These are phyloP conservation scores for Xerocomellus dryophilus DNA, from an alignment of 768 basidiomycete species.

Conservation along the genomic window DNA sequence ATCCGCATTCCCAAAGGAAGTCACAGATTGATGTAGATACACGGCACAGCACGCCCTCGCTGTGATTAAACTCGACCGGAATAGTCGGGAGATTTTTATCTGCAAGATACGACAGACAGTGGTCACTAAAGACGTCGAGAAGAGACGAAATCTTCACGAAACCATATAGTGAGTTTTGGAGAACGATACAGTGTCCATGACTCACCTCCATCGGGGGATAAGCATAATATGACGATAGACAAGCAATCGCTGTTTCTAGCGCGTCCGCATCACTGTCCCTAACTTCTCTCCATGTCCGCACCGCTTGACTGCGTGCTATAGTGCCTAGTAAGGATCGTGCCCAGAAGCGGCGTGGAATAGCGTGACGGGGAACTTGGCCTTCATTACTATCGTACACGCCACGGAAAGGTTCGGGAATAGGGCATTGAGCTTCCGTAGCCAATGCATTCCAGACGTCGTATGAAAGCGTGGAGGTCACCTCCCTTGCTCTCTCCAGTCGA, in stretches of 20 bases:
- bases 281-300: slow-evolving; percentile 37
- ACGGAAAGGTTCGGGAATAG: slow-evolving; percentile 33
- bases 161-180: not conserved
- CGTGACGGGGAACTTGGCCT: slow-evolving; percentile 22
- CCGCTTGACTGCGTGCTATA: slow-evolving; percentile 42
- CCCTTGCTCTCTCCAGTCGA: slow-evolving; percentile 39
- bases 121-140: slow-evolving; percentile 38
- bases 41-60: slow-evolving; percentile 24
- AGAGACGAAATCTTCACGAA: slow-evolving; percentile 37
- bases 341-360: slow-evolving; percentile 50
- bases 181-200: not conserved
- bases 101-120: slow-evolving; percentile 41
- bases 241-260: slow-evolving; percentile 47
- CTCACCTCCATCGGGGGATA: slow-evolving; percentile 42
- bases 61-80: slow-evolving; percentile 30
- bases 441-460: slow-evolving; percentile 59
- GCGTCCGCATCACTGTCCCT: slow-evolving; percentile 18
- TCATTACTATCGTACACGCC: slow-evolving; percentile 12
- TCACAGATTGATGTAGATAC: slow-evolving; percentile 45
- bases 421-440: slow-evolving; percentile 36
- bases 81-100: slow-evolving; percentile 28
- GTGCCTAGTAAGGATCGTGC: slow-evolving; percentile 42
- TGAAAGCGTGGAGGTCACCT: slow-evolving; percentile 38
- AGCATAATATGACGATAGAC: slow-evolving; percentile 52
- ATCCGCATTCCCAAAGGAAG: slow-evolving; percentile 51